A percentile compares a stretch with the other conserved stretches of the same genome.
These are phyloP conservation scores for Serendipita vermifera DNA, from an alignment of 768 basidiomycete genomes.

Conservation along the genomic window DNA sequence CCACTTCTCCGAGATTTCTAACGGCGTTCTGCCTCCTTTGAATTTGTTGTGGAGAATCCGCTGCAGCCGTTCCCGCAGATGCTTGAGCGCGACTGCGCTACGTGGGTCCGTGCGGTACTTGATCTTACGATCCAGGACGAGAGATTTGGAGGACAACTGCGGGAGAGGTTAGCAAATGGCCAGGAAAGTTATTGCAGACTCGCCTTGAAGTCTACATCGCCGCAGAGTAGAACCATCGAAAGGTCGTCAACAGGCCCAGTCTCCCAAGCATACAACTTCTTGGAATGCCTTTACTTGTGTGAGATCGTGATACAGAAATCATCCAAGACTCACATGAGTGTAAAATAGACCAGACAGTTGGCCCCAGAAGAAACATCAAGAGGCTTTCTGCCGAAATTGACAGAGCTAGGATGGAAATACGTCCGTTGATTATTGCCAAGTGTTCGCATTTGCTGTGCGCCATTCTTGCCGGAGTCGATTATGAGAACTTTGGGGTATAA, in stretches of 20 bases:
- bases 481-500: constrained; percentile 82
- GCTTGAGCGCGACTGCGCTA: constrained; percentile 65
- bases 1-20: background rate
- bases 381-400: constrained; percentile 65
- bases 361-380: constrained; percentile 48
- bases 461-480: constrained; percentile 45
- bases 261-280: constrained; percentile 88
- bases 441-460: constrained; percentile 48
- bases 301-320: constrained; percentile 14
- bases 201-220: constrained; percentile 83
- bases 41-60: constrained; percentile 28
- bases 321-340: constrained; percentile 51
- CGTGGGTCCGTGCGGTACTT: constrained; percentile 57
- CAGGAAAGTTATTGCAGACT: constrained; percentile 11
- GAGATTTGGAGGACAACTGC: constrained; percentile 59
- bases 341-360: constrained; percentile 72
- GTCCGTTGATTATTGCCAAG: constrained; percentile 68
- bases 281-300: constrained; percentile 61
- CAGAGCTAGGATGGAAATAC: constrained; percentile 79
- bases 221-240: constrained; percentile 70
- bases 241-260: constrained; percentile 79
- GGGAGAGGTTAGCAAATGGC: constrained; percentile 4
- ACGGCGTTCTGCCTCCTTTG: background rate
- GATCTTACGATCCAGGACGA: constrained; percentile 75
- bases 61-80: constrained; percentile 52